Evolutionary conservation across 805 yeast species (phyloP), one percentile per base, ranked within the genome.

Genomic region (Alloascoidea africana): DNA sequence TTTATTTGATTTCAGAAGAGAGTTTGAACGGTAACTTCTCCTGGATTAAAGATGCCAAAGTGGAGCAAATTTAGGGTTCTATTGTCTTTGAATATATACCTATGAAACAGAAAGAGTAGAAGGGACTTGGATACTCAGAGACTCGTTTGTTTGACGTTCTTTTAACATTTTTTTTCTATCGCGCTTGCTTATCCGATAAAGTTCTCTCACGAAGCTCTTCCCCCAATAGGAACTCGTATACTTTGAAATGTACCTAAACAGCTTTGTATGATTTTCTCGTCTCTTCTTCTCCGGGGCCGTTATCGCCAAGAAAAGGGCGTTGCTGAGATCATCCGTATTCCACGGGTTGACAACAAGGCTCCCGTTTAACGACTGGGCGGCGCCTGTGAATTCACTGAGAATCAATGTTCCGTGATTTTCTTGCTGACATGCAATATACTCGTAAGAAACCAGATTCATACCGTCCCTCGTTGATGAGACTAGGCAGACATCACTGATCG

Each of bases 201-300:
- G 62, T 56, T 91, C 99, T 48, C 76, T 76, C 32, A 91, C 97
- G 57, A 91, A 91, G 48, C 77, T 82, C 55, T 86, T 94, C 38
- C 97, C 97, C 99, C 99, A 91, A 55, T 74, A 91, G 6, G 84
- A 85, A 18, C 96, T 82, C 8, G 99, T 91, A 55, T 87, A 91
- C 61, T 91, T 89, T 33, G 83, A 73, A 44, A 91, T 85, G 55
- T 91, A 91, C 44, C 68, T 73, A 64, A 85, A 85, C 58, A 91
- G 66, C 57, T 83, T 83, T 37, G 76, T 70, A 62, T 86, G 89
- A 51, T 86, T 87, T 13, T 76, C 73, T 18, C 58, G 65, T 50
- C 74, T 73, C 66, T 84, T 85, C 49, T 86, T 96, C 19, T 70
- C 74, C 2, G 91, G 81, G 55, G 89, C 62, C 0, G 95, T 85